A percentile compares a stretch with the other conserved stretches of the same genome.
These are phyloP conservation scores for Nakazawaea wyomingensis DNA, from an alignment of 805 yeast genomes.

Conservation along the genomic window DNA sequence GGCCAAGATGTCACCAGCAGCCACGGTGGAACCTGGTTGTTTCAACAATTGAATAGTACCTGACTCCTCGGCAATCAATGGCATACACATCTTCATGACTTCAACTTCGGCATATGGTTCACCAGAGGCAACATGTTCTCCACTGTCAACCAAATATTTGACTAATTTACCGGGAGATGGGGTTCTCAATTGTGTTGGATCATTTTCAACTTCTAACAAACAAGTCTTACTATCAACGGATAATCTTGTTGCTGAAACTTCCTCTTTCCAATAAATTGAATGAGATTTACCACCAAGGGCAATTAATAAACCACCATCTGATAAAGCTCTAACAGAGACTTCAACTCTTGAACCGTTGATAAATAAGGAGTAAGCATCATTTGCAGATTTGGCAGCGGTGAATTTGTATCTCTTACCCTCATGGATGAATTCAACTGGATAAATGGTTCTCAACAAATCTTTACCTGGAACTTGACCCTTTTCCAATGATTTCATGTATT, in stretches of 20 bases:
- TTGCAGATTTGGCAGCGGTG: conserved; percentile 90
- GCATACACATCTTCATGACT: conserved; percentile 99
- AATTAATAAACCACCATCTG: conserved; percentile 91
- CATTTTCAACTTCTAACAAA: conserved; percentile 89
- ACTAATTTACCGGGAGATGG: conserved; percentile 99
- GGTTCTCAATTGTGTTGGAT: conserved; percentile 96
- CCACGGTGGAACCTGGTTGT: conserved; percentile 97
- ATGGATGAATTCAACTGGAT: conserved; percentile 91
- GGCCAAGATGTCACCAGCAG: conserved; percentile 96
- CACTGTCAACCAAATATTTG: conserved; percentile 87
- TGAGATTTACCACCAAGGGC: conserved; percentile 91
- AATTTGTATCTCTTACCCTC: conserved; percentile 91
- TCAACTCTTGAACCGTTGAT: conserved; percentile 89
- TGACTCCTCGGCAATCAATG: conserved; percentile 86
- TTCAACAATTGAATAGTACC: conserved; percentile 90
- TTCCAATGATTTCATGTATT: conserved; percentile 73
- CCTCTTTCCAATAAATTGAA: conserved; percentile 96
- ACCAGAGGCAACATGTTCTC: conserved; percentile 88
- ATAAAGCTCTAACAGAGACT: conserved; percentile 80
- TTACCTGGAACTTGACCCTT: conserved; percentile 94
- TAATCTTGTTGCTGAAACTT: conserved; percentile 89
- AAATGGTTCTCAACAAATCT: conserved; percentile 75
- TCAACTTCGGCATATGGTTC: conserved; percentile 98
- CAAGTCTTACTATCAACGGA: conserved; percentile 96
- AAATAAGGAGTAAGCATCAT: conserved; percentile 80